These are phyloP conservation scores for Neocucurbitaria cava DNA, from an alignment of 2,329 filamentous ascomycete species.

Conservation along the genomic window DNA sequence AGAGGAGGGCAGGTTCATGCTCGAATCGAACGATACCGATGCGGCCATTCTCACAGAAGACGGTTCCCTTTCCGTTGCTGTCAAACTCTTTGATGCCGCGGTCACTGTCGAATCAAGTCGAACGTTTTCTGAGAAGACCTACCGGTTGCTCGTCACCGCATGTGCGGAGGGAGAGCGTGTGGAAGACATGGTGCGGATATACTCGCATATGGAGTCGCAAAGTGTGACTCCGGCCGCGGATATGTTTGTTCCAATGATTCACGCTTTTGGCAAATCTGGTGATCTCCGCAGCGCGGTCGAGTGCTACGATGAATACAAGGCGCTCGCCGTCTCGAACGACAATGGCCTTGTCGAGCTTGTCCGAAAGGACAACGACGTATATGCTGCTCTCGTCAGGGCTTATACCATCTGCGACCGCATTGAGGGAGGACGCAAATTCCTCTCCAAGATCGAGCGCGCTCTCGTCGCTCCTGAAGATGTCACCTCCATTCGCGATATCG, in stretches of 20 bases:
- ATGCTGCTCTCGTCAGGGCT: slow-evolving; percentile 88
- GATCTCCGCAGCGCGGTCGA: slow-evolving; percentile 89
- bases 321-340: slow-evolving; percentile 84
- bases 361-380: slow-evolving; percentile 82
- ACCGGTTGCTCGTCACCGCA: slow-evolving; percentile 83
- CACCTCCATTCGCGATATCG: slow-evolving; percentile 70
- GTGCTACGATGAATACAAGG: slow-evolving; percentile 94
- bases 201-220: slow-evolving; percentile 86
- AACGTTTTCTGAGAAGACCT: slow-evolving; percentile 80
- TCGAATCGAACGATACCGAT: slow-evolving; percentile 86
- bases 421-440: slow-evolving; percentile 84
- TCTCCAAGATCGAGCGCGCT: slow-evolving; percentile 74
- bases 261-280: slow-evolving; percentile 82
- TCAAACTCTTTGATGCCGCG: slow-evolving; percentile 85
- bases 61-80: slow-evolving; percentile 81
- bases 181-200: slow-evolving; percentile 88
- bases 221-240: slow-evolving; percentile 77
- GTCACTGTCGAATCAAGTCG: slow-evolving; percentile 65
- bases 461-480: slow-evolving; percentile 60
- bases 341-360: slow-evolving; percentile 71
- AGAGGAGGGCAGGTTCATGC: slow-evolving; percentile 83
- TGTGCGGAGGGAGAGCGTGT: slow-evolving; percentile 83
- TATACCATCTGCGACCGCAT: slow-evolving; percentile 83
- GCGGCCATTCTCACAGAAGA: slow-evolving; percentile 86
- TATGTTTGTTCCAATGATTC: slow-evolving; percentile 92